phyloP scores from a whole-genome alignment of 352 stramenopile species.

The Phytopythium litorale region DNA sequence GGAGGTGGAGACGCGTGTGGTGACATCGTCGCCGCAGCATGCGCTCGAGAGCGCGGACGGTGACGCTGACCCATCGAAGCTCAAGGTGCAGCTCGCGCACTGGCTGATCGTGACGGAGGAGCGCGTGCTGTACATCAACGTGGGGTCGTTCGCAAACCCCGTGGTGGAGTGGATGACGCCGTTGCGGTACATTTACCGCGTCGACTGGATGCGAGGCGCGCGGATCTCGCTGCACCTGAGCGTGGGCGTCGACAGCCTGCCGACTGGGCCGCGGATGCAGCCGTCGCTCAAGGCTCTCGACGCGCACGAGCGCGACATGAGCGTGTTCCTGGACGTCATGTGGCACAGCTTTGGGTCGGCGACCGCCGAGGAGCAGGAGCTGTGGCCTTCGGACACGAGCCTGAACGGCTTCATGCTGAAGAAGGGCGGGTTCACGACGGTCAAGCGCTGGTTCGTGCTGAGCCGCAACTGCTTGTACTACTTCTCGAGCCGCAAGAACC shows the following conservation, averaged over 20 bases:
- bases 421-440: conserved; percentile 75
- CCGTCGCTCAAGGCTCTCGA: conserved; percentile 71
- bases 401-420: conserved; percentile 84
- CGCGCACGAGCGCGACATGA: conserved; percentile 81
- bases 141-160: conserved; percentile 67
- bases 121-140: conserved; percentile 82
- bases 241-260: conserved; percentile 82
- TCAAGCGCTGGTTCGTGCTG: conserved; percentile 85
- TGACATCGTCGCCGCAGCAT: background rate
- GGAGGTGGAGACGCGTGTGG: background rate
- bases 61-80: conserved; percentile 29
- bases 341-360: conserved; percentile 81
- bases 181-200: conserved; percentile 81
- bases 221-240: conserved; percentile 75
- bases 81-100: conserved; percentile 75
- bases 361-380: conserved; percentile 81
- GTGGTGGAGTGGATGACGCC: conserved; percentile 88
- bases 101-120: conserved; percentile 89
- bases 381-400: conserved; percentile 87
- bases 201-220: conserved; percentile 67
- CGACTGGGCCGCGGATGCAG: conserved; percentile 64
- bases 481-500: conserved; percentile 76
- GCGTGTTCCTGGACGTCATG: conserved; percentile 86
- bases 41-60: conserved; percentile 11
- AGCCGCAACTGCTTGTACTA: conserved; percentile 89